Percentiles rank a stretch among this genome's conserved stretches.
These are phyloP conservation scores for Vicia villosa DNA, from an alignment of 306 rosid species.

Conservation along the genomic window DNA sequence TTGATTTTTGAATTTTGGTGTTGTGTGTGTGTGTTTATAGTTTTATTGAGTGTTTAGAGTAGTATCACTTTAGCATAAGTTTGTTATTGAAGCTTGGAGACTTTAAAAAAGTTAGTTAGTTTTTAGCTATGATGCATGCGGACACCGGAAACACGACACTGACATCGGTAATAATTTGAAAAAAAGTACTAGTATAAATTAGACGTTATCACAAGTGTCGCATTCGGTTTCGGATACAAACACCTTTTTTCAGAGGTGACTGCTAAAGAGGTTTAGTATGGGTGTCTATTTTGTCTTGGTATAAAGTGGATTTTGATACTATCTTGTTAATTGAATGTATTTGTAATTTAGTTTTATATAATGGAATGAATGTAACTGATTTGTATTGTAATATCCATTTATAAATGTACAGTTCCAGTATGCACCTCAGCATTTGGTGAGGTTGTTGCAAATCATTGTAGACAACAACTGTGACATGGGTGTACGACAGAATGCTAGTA, in stretches of 20 bases:
- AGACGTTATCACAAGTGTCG: too few species aligned
- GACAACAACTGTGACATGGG: slow-evolving; percentile 79
- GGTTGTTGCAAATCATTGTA: slow-evolving; percentile 84
- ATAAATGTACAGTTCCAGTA: slow-evolving; percentile 66
- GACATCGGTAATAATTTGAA: too few species aligned
- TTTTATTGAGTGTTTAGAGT: background rate
- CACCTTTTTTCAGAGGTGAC: too few species aligned
- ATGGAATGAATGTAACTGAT: background rate
- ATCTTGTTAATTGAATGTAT: background rate
- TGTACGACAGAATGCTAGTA: slow-evolving; percentile 95
- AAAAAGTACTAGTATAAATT: too few species aligned
- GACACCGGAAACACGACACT: too few species aligned
- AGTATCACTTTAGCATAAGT: background rate
- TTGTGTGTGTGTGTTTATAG: background rate
- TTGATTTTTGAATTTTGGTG: background rate
- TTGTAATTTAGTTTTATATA: slow-evolving; percentile 7
- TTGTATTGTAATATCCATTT: background rate
- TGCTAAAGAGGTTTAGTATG: too few species aligned
- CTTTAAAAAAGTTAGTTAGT: background rate
- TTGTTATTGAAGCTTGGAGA: background rate
- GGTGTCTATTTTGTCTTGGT: slow-evolving; percentile 1
- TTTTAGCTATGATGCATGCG: background rate
- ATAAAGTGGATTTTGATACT: background rate
- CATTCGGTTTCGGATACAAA: too few species aligned
- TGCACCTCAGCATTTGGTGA: slow-evolving; percentile 93